Evolutionary conservation across 306 rosid species (phyloP).

Genomic region (Vigna angularis): DNA sequence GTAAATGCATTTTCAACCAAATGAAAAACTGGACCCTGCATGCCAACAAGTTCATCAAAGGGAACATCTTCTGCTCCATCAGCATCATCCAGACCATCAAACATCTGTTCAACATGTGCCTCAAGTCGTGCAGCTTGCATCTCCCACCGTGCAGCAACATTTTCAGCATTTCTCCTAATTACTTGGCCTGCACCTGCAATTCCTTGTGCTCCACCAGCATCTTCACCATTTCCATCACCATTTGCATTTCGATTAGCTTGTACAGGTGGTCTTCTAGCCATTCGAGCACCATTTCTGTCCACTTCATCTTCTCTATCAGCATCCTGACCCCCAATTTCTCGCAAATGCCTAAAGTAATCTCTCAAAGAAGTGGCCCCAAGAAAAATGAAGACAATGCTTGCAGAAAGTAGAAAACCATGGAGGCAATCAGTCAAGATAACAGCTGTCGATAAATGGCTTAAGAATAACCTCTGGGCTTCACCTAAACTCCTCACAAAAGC

Average conservation of each 20-base stretch:
- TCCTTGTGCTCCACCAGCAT: constrained; percentile 87
- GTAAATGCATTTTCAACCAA: constrained; percentile 99
- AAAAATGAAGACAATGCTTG: constrained; percentile 95
- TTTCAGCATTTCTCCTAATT: constrained; percentile 92
- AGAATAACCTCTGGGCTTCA: constrained; percentile 93
- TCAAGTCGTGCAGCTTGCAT: constrained; percentile 99
- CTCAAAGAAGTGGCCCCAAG: constrained; percentile 98
- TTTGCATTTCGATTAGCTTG: constrained; percentile 81
- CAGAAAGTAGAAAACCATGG: constrained; percentile 97
- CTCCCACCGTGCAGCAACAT: constrained; percentile 99
- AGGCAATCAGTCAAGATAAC: constrained; percentile 96
- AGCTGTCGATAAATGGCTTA: constrained; percentile 86
- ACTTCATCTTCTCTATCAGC: constrained; percentile 95
- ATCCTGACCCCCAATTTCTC: constrained; percentile 96
- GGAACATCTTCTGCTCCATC: constrained; percentile 99
- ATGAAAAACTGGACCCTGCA: constrained; percentile 99
- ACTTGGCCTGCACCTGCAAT: constrained; percentile 94
- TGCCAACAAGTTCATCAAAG: constrained; percentile 99
- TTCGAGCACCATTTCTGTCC: constrained; percentile 93
- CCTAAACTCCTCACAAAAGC: constrained; percentile 98
- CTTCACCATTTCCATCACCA: constrained; percentile 88
- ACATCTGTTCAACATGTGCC: constrained; percentile 98
- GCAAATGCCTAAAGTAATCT: constrained; percentile 96
- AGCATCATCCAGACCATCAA: constrained; percentile 97
- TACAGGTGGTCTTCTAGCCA: constrained; percentile 88